Conservation (phyloP, 345 rosid species). For the Eucalyptus rudis region DNA sequence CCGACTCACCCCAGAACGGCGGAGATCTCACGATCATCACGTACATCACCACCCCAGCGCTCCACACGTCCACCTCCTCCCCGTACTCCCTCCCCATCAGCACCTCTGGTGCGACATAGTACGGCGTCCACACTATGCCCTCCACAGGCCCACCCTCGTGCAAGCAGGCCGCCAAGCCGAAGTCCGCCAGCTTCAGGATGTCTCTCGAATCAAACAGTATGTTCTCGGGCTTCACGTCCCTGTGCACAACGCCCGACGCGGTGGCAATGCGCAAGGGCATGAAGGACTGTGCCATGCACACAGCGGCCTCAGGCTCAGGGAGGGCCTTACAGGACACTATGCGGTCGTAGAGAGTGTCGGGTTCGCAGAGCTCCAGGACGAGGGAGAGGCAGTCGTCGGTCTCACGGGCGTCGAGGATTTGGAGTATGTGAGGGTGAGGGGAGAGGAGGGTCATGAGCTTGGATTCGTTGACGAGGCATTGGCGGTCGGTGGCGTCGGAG, state of each 20-base stretch:
- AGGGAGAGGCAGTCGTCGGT: constrained; percentile 39
- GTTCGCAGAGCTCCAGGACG: constrained; percentile 51
- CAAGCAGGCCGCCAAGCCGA: constrained; percentile 56
- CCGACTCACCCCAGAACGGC: constrained; percentile 71
- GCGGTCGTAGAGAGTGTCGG: constrained; percentile 34
- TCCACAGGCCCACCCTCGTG: constrained; percentile 9
- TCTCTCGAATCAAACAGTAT: constrained; percentile 28
- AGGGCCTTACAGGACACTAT: constrained; percentile 12
- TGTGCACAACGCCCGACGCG: constrained; percentile 47
- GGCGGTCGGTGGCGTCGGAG: constrained; percentile 47
- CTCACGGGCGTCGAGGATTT: constrained; percentile 37
- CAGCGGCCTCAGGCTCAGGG: constrained; percentile 31
- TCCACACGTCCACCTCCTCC: constrained; percentile 83
- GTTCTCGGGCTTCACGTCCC: constrained; percentile 80
- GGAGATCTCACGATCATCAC: constrained; percentile 64
- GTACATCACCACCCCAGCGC: constrained; percentile 67
- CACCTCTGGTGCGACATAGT: constrained; percentile 82
- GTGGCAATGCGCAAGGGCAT: constrained; percentile 68
- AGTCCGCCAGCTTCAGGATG: constrained; percentile 45
- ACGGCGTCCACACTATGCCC: constrained; percentile 79
- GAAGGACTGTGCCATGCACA: constrained; percentile 28
- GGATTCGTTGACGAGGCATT: constrained; percentile 62
- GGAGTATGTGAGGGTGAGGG: constrained; percentile 50
- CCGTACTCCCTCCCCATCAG: constrained; percentile 49
- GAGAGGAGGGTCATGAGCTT: constrained; percentile 55